Evolutionary conservation across 1,139 yeast genomes (phyloP), one percentile per base, ranked within the genome.

Genomic region (Yamadazyma diospyri): DNA sequence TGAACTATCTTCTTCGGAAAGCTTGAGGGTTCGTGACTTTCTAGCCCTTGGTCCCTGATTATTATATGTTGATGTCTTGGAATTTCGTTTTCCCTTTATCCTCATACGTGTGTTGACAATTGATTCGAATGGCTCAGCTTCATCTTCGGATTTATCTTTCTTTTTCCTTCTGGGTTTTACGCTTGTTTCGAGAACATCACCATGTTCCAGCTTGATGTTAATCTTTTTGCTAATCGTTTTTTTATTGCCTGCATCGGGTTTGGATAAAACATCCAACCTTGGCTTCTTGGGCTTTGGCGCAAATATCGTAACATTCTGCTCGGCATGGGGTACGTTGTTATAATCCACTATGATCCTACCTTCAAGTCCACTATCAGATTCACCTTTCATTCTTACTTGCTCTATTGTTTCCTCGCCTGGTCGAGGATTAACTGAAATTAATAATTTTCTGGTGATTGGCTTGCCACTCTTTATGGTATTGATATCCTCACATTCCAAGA

Each of bases 1-100:
- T 3, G 78, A 71, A 2, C 68, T 59, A 40, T 78, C 81, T n/a
- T 56, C 46, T 45, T 62, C 55, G 42, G 63, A 68, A 39, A 69
- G 57, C 33, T 54, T 60, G 29, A 48, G 40, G 2, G 55, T 42
- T 25, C 65, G 46, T 23, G 55, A 41, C 28, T 47, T 44, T 22
- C 46, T 40, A 4, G 23, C 25, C 9, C 19, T 10, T 11, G 27
- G 2, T 10, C 21, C 21, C 14, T 11, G 8, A n/a, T 20, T 4
- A 18, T 16, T 19, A 13, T 6, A 7, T 12, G n/a, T 16, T 8
- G n/a, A 12, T 16, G n/a, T 23, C 8, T 23, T 14, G 3, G 16
- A 22, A 14, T 22, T 23, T 5, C 20, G 24, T 23, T 31, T 34
- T 15, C 16, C 19, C 13, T 29, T 30, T 4, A 23, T 10, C 14